These are phyloP conservation scores for Tricladium varicosporioides DNA, from an alignment of 2,329 filamentous ascomycete genomes.

Conservation along the genomic window DNA sequence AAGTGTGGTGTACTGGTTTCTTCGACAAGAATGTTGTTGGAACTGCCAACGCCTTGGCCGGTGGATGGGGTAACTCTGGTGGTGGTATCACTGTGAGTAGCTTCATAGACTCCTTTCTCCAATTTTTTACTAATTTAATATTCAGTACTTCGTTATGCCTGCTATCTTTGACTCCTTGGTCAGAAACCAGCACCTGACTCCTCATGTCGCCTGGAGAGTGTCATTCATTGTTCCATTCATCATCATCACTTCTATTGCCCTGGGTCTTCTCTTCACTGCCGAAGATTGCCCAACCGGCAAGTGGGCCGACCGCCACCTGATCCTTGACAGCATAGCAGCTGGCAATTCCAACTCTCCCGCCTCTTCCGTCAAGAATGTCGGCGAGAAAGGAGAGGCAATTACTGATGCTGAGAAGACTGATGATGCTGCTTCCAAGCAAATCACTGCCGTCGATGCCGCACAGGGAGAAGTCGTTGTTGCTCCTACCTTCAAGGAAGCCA, in stretches of 20 bases:
- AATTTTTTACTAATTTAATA: background rate
- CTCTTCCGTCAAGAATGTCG: background rate
- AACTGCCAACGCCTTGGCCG: conserved; percentile 81
- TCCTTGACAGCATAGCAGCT: conserved; percentile 43
- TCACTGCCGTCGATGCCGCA: conserved; percentile 51
- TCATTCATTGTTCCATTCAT: conserved; percentile 80
- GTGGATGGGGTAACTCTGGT: conserved; percentile 80
- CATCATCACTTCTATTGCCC: conserved; percentile 62
- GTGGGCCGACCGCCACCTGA: conserved; percentile 68
- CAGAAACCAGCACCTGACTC: conserved; percentile 51
- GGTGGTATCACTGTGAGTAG: conserved; percentile 66
- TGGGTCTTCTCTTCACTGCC: conserved; percentile 68
- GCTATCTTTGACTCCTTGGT: conserved; percentile 78
- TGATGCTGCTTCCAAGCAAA: conserved; percentile 47
- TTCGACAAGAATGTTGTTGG: conserved; percentile 89
- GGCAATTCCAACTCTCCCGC: conserved; percentile 42
- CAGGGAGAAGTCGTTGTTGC: conserved; percentile 49
- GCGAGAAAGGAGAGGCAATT: conserved; percentile 23
- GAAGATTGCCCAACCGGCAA: conserved; percentile 78
- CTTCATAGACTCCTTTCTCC: conserved; percentile 61
- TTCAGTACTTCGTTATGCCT: conserved; percentile 79
- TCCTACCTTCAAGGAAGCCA: conserved; percentile 50
- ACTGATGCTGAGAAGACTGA: conserved; percentile 42
- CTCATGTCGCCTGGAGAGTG: conserved; percentile 75
- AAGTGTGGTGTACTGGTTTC: conserved; percentile 88